Evolutionary conservation across 805 yeast genomes (phyloP).

Genomic region (Saturnispora saitoi): DNA sequence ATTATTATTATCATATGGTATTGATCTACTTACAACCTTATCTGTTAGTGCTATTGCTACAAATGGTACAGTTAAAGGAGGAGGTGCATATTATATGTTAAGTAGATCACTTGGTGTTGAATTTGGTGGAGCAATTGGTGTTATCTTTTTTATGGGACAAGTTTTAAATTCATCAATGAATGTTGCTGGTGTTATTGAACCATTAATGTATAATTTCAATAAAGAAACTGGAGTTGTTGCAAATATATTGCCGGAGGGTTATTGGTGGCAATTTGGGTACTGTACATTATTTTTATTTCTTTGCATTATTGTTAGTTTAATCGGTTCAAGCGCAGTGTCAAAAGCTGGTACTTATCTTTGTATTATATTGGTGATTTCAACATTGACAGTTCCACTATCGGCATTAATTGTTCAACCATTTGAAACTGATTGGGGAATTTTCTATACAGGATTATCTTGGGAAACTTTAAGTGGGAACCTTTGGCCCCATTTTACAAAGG

Average conservation of each 20-base stretch:
- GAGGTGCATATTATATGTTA: slow-evolving; percentile 98
- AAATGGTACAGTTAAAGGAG: slow-evolving; percentile 95
- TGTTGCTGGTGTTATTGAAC: slow-evolving; percentile 93
- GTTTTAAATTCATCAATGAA: slow-evolving; percentile 85
- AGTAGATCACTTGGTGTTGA: slow-evolving; percentile 94
- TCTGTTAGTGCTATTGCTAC: slow-evolving; percentile 95
- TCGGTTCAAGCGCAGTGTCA: slow-evolving; percentile 76
- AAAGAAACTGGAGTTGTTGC: slow-evolving; percentile 44
- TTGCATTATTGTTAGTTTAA: slow-evolving; percentile 69
- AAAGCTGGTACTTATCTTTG: slow-evolving; percentile 74
- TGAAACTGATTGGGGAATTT: slow-evolving; percentile 37
- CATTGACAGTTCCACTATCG: slow-evolving; percentile 76
- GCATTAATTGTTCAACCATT: slow-evolving; percentile 60
- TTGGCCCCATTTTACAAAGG: slow-evolving; percentile 71
- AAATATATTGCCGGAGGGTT: slow-evolving; percentile 53
- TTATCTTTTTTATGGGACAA: slow-evolving; percentile 91
- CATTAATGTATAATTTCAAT: slow-evolving; percentile 76
- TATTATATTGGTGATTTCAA: slow-evolving; percentile 56
- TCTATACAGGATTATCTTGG: slow-evolving; percentile 72
- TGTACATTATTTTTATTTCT: slow-evolving; percentile 59
- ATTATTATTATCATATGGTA: slow-evolving; percentile 63
- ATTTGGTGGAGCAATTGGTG: slow-evolving; percentile 96
- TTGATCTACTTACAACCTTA: slow-evolving; percentile 77
- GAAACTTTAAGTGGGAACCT: slow-evolving; percentile 55
- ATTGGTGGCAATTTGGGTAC: slow-evolving; percentile 61